A percentile compares a stretch with the other conserved stretches of the same genome.
These are phyloP conservation scores for Candida caryicola DNA, from an alignment of 805 yeast genomes.

Conservation along the genomic window DNA sequence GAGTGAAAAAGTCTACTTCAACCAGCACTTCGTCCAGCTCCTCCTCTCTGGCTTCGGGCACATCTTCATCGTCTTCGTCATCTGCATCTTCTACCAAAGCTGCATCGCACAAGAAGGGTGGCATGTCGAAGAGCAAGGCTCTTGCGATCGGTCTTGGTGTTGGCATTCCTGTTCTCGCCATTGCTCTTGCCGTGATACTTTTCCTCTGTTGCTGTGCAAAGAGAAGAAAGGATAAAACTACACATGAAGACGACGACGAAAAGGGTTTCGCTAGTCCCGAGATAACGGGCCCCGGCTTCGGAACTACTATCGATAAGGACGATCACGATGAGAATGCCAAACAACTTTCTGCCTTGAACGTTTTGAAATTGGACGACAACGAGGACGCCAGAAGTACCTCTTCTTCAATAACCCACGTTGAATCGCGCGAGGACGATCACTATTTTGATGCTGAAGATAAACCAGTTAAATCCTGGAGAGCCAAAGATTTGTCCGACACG, in stretches of 20 bases:
- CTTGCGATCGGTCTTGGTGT: conserved; percentile 91
- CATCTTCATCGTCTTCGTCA: conserved; percentile 19
- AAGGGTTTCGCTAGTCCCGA: conserved; percentile 9
- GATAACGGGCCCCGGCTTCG: conserved; percentile 36
- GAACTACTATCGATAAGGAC: conserved; percentile 23
- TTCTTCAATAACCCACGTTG: conserved; percentile 55
- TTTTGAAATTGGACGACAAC: conserved; percentile 25
- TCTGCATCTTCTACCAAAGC: conserved; percentile 30
- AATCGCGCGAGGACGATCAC: conserved; percentile 23
- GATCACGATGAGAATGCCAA: conserved; percentile 26
- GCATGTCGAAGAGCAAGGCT: conserved; percentile 40
- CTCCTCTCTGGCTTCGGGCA: conserved; percentile 11
- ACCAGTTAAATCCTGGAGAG: conserved; percentile 44
- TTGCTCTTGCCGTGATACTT: conserved; percentile 49
- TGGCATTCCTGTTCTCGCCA: conserved; percentile 63
- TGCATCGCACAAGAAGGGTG: conserved; percentile 1
- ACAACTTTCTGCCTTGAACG: conserved; percentile 50
- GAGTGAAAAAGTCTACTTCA: conserved; percentile 32
- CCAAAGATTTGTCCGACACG: conserved; percentile 30
- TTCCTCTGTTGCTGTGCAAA: conserved; percentile 52
- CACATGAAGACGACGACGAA: conserved; percentile 12
- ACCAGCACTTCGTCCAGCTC: conserved; percentile 26
- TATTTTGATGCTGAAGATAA: conserved; percentile 37
- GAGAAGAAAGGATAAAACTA: conserved; percentile 28
- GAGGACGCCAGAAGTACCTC: conserved; percentile 29